Percentiles rank a stretch among this genome's conserved stretches.
phyloP scores from a whole-genome alignment of 1,284 basidiomycete genomes.

The Veloboletus limbatus region DNA sequence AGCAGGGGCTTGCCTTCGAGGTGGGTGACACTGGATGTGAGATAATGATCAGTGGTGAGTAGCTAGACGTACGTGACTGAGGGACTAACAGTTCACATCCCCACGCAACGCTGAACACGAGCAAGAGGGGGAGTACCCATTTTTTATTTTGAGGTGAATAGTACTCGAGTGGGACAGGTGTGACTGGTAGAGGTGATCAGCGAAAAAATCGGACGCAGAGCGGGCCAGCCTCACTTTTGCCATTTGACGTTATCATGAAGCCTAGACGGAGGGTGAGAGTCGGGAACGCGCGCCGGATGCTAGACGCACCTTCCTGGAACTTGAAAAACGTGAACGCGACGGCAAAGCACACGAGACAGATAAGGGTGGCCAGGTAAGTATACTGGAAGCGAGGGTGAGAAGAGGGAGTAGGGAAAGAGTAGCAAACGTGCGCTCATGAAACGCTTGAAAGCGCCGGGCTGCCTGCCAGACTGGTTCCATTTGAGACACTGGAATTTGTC shows the following conservation, averaged over 20 bases:
- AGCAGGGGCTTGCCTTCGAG: conserved; percentile 59
- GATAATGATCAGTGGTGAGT: conserved; percentile 2
- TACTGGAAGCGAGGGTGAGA: conserved; percentile 46
- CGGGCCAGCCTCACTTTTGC: conserved; percentile 38
- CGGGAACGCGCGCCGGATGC: background rate
- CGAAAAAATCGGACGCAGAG: conserved; percentile 1
- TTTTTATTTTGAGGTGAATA: conserved; percentile 45
- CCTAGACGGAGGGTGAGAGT: conserved; percentile 35
- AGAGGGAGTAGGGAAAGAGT: background rate
- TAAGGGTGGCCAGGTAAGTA: conserved; percentile 65
- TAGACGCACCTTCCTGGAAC: conserved; percentile 59
- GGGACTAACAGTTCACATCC: conserved; percentile 63
- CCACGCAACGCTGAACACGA: conserved; percentile 68
- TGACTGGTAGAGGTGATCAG: conserved; percentile 39
- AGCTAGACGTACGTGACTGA: background rate
- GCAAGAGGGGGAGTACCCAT: conserved; percentile 65
- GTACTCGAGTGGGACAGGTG: conserved; percentile 49
- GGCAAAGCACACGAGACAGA: conserved; percentile 59
- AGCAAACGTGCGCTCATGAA: conserved; percentile 75
- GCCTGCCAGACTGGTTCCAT: conserved; percentile 63
- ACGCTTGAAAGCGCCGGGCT: conserved; percentile 75
- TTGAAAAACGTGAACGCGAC: conserved; percentile 60
- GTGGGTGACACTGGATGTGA: conserved; percentile 61
- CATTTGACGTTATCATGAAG: conserved; percentile 36
- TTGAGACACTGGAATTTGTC: conserved; percentile 68